phyloP scores from a whole-genome alignment of 352 stramenopile species.

The Globisporangium camurandrum region DNA sequence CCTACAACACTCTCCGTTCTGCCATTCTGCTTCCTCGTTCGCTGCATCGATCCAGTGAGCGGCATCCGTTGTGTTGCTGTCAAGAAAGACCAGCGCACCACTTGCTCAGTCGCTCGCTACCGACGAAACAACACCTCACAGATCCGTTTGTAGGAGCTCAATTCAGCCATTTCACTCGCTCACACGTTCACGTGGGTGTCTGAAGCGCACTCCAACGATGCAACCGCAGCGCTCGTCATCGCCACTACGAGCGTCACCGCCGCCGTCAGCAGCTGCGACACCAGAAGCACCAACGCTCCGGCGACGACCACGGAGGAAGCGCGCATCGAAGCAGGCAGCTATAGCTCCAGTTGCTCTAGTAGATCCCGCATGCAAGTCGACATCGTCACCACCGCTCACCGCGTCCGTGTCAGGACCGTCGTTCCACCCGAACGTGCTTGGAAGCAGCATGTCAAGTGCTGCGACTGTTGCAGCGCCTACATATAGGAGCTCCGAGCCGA shows the following conservation, averaged over 20 bases:
- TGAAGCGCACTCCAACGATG: neutral
- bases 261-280: neutral
- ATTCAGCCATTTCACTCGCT: neutral
- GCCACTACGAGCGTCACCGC: neutral
- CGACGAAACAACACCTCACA: neutral
- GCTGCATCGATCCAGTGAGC: no score
- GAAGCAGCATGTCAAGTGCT: no score
- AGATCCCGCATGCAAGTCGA: neutral
- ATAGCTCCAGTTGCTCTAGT: no score
- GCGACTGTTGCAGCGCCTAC: neutral
- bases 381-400: constrained; percentile 8
- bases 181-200: no score
- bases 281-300: neutral
- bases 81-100: neutral
- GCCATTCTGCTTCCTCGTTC: neutral
- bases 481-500: neutral
- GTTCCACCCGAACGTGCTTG: neutral
- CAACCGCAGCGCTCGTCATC: neutral
- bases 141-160: neutral
- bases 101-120: neutral
- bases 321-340: neutral
- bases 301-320: neutral
- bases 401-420: constrained; percentile 6
- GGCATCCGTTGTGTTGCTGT: no score
- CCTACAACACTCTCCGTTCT: neutral